Base-by-base conservation (phyloP, 1,284 basidiomycete species). In the Rhodotorula sp. region DNA sequence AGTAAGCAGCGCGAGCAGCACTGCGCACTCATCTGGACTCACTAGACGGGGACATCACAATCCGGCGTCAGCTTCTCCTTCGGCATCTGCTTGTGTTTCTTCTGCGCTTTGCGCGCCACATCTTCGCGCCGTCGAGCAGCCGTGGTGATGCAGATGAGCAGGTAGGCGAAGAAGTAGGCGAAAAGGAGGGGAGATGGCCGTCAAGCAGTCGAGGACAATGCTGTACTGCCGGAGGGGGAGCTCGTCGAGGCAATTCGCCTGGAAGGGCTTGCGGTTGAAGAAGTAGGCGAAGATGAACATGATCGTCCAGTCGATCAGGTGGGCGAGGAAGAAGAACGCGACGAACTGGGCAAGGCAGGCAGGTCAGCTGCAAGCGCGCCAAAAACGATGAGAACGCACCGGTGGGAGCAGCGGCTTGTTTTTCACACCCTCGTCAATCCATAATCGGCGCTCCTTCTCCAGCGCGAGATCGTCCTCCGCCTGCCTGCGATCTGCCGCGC, bases 261-360 rank as follows among this genome's bases (percentile, higher is more conserved):
- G 69, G n/a, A 28, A 50, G 2, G 64, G 40, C n/a, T 59, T 24
- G 13, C 22, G 10, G 52, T 40, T 51, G 4, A 24, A 10, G n/a
- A 20, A 18, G 30, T 34, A 26, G 31, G 50, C 46, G 44, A 62
- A 55, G 47, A 48, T 4, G 69, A 71, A 58, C 44, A 65, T 22
- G 50, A 37, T 28, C n/a, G 48, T 16, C 65, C 65, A 71, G 6
- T 18, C 9, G 59, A 68, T 24, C 50, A 71, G 30, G 53, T 71
- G 69, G 18, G 62, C 13, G 26, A 50, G 52, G 59, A 56, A 59
- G 37, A 67, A 20, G 11, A 6, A 7, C 22, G 40, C 48, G 11
- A 56, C 56, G 18, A 55, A 22, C 62, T 47, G 37, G 15, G 44
- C 16, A 11, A 26, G 2, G 30, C 15, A 10, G 18, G 34, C 11